phyloP scores from a whole-genome alignment of 2,329 filamentous ascomycete species.

The Pezicula radicicola region DNA sequence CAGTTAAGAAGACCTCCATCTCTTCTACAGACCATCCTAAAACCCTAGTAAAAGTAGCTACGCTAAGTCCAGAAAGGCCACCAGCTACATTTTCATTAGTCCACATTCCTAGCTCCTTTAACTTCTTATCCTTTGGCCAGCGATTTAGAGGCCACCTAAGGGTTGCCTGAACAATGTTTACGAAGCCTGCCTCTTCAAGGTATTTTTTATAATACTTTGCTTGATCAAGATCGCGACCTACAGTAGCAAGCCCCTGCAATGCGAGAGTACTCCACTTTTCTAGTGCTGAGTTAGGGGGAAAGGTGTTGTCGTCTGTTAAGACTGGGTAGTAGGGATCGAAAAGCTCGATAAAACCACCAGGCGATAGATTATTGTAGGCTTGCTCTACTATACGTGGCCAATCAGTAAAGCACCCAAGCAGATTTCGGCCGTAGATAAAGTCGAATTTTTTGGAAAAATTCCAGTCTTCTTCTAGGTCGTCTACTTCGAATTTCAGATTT shows the following conservation, averaged over 20 bases:
- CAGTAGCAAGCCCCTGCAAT: no score
- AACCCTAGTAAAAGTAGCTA: neutral
- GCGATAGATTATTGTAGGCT: slow-evolving; percentile 25
- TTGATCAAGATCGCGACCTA: no score
- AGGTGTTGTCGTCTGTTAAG: slow-evolving; percentile 35
- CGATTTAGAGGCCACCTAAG: slow-evolving; percentile 47
- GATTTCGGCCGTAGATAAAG: slow-evolving; percentile 17
- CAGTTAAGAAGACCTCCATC: neutral
- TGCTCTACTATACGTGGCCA: no score
- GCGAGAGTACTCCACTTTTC: neutral
- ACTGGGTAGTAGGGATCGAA: slow-evolving; percentile 35
- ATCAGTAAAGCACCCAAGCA: neutral
- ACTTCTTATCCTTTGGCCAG: slow-evolving; percentile 46
- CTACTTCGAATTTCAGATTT: slow-evolving; percentile 44
- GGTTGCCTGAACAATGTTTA: slow-evolving; percentile 32
- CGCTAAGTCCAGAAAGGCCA: neutral
- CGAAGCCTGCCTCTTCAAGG: slow-evolving; percentile 14
- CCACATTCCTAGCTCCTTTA: slow-evolving; percentile 13
- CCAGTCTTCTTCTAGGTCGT: slow-evolving; percentile 41
- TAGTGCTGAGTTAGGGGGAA: neutral
- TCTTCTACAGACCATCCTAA: neutral
- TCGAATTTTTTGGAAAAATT: slow-evolving; percentile 19
- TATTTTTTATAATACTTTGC: slow-evolving; percentile 17
- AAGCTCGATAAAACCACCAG: slow-evolving; percentile 44
- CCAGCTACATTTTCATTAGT: slow-evolving; percentile 22